Conservation (phyloP, 2,329 filamentous ascomycete species). For the Blastomyces gilchristii region DNA sequence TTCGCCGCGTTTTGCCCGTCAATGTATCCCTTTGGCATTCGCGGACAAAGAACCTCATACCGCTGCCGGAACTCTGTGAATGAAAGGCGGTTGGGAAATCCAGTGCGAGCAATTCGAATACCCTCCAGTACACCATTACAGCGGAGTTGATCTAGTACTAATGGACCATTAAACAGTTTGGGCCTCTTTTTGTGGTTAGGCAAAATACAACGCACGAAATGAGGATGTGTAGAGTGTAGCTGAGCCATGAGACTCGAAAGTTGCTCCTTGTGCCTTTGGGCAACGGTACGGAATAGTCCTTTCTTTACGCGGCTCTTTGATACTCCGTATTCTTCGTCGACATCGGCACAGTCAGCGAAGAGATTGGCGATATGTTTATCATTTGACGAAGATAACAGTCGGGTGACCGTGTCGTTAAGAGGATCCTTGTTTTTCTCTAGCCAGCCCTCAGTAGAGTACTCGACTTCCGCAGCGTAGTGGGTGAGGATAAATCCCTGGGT, state of each 20-base stretch:
- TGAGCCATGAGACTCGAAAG: slow-evolving; percentile 93
- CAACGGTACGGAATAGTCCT: slow-evolving; percentile 90
- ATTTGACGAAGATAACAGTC: slow-evolving; percentile 69
- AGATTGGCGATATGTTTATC: slow-evolving; percentile 75
- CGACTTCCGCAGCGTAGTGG: slow-evolving; percentile 94
- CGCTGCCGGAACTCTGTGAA: slow-evolving; percentile 92
- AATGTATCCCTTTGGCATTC: slow-evolving; percentile 80
- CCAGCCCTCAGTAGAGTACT: slow-evolving; percentile 92
- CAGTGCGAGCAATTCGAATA: slow-evolving; percentile 91
- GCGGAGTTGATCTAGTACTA: slow-evolving; percentile 94
- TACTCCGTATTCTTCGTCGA: slow-evolving; percentile 60
- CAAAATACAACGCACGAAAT: slow-evolving; percentile 95
- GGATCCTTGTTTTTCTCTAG: slow-evolving; percentile 99
- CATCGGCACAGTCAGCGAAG: slow-evolving; percentile 78
- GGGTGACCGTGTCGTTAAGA: slow-evolving; percentile 90
- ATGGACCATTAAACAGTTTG: slow-evolving; percentile 78
- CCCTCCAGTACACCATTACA: slow-evolving; percentile 99
- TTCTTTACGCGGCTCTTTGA: slow-evolving; percentile 81
- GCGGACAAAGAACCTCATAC: slow-evolving; percentile 84
- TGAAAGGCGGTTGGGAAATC: slow-evolving; percentile 84
- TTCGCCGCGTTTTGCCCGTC: slow-evolving; percentile 79
- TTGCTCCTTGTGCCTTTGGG: slow-evolving; percentile 94
- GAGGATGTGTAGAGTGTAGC: slow-evolving; percentile 89
- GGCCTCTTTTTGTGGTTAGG: slow-evolving; percentile 97
- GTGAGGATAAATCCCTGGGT: slow-evolving; percentile 91